Percentiles rank a stretch among this genome's conserved stretches.
Evolutionary conservation across 257 asterid genomes (phyloP).

Genomic region (Salvia splendens): DNA sequence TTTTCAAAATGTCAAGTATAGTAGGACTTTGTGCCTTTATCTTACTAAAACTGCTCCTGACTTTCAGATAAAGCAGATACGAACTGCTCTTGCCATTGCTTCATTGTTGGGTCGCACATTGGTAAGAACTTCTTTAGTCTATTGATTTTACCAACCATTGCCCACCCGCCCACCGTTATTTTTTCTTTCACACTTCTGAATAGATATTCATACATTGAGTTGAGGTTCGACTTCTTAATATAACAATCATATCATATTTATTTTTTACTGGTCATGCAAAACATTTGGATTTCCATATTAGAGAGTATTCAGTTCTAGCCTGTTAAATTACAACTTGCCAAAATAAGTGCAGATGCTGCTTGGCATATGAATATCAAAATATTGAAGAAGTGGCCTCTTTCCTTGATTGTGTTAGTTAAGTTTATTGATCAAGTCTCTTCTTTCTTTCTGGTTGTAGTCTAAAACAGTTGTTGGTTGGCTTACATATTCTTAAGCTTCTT

Average conservation of each 20-base stretch:
- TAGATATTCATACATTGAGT: not conserved
- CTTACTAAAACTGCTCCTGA: slow-evolving; percentile 32
- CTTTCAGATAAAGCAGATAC: slow-evolving; percentile 87
- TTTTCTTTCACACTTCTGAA: not conserved
- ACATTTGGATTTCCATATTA: not conserved
- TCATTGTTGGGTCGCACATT: slow-evolving; percentile 83
- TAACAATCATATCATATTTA: too few relatives aligned
- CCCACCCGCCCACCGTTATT: too few relatives aligned
- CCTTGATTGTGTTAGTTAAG: not conserved
- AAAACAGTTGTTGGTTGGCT: slow-evolving; percentile 15
- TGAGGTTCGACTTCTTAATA: not conserved
- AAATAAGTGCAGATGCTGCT: not conserved
- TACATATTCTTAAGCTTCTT: slow-evolving; percentile 3
- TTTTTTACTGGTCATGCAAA: too few relatives aligned
- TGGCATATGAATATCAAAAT: not conserved
- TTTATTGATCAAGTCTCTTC: slow-evolving; percentile 1
- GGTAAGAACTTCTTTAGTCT: slow-evolving; percentile 49
- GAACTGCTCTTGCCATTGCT: slow-evolving; percentile 95
- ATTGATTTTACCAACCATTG: not conserved
- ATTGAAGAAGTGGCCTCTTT: not conserved
- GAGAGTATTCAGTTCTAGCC: slow-evolving; percentile 3
- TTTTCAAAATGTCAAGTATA: not conserved
- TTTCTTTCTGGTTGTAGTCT: not conserved
- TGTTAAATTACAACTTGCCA: not conserved
- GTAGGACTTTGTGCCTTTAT: slow-evolving; percentile 18